Base-by-base conservation (phyloP, 106 monocot species). In the Dendrobium nobile region DNA sequence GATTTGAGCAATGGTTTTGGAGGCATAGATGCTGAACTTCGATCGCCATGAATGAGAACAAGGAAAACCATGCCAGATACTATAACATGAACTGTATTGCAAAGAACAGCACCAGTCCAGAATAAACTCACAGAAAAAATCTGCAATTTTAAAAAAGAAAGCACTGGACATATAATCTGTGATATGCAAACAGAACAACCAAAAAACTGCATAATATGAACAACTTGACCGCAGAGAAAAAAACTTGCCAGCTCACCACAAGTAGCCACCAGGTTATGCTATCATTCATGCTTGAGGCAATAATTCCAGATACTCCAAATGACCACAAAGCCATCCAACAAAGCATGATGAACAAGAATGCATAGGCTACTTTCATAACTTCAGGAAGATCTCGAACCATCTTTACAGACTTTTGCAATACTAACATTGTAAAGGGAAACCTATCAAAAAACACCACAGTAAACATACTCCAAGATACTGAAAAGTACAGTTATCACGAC, bases 201-300 rank as follows among this genome's bases (percentile, higher is more conserved):
- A 70, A 70, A 33, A 70, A 33, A 13, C 70, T 37, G 64, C 72
- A 80, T 13, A 59, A 17, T 31, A 41, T 76, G 7, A 19, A 82
- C 9, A 48, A 67, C 19, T 61, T 56, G 82, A 89, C 54, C 54
- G 55, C 87, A 78, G 67, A 85, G 79, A 47, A 83, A 92, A 37
- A 94, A 88, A 99, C 95, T 95, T 93, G 98, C 98, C 98, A 88
- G 82, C 98, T 99, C 98, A 99, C 98, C 98, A 94, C 92, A 99
- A 99, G 95, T 87, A 95, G 95, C 98, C 92, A 99, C 98, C 95
- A 99, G 80, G 88, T 85, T 74, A 83, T 85, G 73, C 84, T 72
- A 77, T 84, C 85, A 58, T 89, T 85, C 26, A 90, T 85, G 75
- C 82, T 86, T 27, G 86, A 88, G 47, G 98, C 92, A 79, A 95